Conservation (phyloP, 2,329 filamentous ascomycete genomes). For the Rhynchosporium secalis region DNA sequence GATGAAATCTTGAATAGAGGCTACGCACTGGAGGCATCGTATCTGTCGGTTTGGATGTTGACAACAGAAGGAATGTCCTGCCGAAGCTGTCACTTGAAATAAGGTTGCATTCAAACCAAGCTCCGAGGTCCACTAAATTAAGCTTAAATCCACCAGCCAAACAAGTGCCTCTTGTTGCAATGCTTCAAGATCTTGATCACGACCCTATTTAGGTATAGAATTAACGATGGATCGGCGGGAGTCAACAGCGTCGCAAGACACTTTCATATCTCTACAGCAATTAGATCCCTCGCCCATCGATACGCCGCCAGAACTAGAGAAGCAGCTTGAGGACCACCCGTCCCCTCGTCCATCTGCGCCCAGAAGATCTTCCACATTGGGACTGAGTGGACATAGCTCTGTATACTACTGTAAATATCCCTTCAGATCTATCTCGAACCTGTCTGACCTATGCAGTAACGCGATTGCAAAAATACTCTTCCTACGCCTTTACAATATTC, state of each 20-base stretch:
- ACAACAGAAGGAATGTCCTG: background rate
- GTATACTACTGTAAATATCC: constrained; percentile 71
- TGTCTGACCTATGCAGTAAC: constrained; percentile 53
- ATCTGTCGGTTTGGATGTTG: constrained; percentile 8
- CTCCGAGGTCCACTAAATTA: constrained; percentile 18
- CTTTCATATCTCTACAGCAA: constrained; percentile 67
- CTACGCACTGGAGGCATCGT: constrained; percentile 57
- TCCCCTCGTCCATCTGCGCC: constrained; percentile 45
- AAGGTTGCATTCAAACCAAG: constrained; percentile 32
- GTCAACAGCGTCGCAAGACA: constrained; percentile 51
- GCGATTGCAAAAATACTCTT: constrained; percentile 83
- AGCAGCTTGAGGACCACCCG: constrained; percentile 41
- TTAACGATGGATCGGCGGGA: constrained; percentile 41
- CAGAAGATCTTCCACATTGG: constrained; percentile 45
- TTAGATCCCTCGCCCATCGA: constrained; percentile 83
- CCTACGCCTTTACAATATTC: constrained; percentile 80
- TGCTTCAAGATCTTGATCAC: background rate
- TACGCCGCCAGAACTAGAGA: constrained; percentile 50
- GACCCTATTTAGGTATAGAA: no score
- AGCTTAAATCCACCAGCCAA: constrained; percentile 27
- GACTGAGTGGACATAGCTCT: constrained; percentile 68
- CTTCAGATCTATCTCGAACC: background rate
- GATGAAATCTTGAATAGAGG: background rate
- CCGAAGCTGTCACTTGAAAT: constrained; percentile 16
- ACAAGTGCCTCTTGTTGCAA: constrained; percentile 22